phyloP scores from a whole-genome alignment of 441 rosid species.

The Adansonia madagascariensis region DNA sequence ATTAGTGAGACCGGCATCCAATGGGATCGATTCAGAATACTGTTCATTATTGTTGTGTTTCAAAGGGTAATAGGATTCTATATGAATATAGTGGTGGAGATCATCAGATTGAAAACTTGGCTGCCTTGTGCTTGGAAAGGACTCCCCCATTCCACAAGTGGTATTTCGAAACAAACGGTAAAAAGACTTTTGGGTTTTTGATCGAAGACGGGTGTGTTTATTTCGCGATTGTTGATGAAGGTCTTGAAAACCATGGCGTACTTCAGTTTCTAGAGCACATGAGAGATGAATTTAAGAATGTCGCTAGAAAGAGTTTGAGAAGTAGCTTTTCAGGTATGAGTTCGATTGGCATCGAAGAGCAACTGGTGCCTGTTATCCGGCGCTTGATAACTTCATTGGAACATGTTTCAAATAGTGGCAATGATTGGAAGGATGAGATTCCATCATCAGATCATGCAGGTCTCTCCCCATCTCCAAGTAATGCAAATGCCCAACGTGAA shows the following conservation, averaged over 20 bases:
- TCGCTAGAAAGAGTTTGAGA: conserved; percentile 53
- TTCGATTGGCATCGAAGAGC: conserved; percentile 57
- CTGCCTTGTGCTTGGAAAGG: conserved; percentile 60
- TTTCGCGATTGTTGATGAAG: conserved; percentile 68
- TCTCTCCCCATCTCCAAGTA: conserved; percentile 52
- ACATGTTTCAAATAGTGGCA: conserved; percentile 45
- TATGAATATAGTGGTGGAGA: conserved; percentile 57
- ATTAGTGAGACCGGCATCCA: conserved; percentile 16
- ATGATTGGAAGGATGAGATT: conserved; percentile 43
- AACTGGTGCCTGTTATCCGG: conserved; percentile 68
- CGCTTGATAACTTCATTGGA: conserved; percentile 64
- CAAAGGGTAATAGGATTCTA: conserved; percentile 52
- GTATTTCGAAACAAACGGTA: conserved; percentile 71
- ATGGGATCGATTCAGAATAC: conserved; percentile 61
- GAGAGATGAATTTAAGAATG: conserved; percentile 67
- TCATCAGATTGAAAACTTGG: conserved; percentile 52
- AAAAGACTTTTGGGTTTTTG: conserved; percentile 66
- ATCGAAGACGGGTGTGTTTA: conserved; percentile 68
- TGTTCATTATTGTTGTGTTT: conserved; percentile 68
- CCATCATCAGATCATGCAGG: conserved; percentile 43
- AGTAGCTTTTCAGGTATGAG: conserved; percentile 64
- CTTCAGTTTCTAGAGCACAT: conserved; percentile 59
- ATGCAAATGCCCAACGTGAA: conserved; percentile 49
- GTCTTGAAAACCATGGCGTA: conserved; percentile 48
- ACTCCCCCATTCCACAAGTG: conserved; percentile 73